Base-by-base conservation (phyloP, 192 early-diverging fungal species). In the Cetraspora pellucida region DNA sequence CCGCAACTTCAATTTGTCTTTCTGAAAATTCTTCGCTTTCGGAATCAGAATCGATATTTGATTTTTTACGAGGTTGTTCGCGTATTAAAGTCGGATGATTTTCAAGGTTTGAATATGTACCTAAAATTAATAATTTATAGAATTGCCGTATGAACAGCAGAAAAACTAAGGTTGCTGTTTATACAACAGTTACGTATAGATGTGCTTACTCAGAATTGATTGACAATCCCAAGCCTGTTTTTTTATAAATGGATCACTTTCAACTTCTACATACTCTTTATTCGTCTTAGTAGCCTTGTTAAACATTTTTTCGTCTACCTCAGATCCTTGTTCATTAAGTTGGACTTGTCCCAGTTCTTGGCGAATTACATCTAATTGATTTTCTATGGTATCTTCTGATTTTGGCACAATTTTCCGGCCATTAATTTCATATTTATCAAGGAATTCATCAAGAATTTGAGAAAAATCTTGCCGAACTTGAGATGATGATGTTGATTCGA, bases 31-130 rank as follows among this genome's bases (percentile, higher is more conserved):
- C 7, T 37, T 37, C 37, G 37, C 7, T 92, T 86, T 93, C 91
- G 0, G 90, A 89, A 84, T 90, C 92, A 75, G 86, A 87, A 81
- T 89, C 88, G 72, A 93, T 88, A 59, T 84, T 86, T 79, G 94
- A 92, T 77, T 78, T 89, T 81, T 77, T 85, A 37, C 71, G 77
- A 58, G 72, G 79, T 45, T 77, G 72, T 78, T 96, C 95, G 47
- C 86, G 81, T 79, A 99, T 97, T 52, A 94, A 79, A 37, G 84
- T 82, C 6, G 97, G 96, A 70, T 94, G 93, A 81, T 99, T 97
- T 79, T 97, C 96, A 72, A 96, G 87, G 82, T 96, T 97, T 57
- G 95, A 94, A 82, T 96, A 95, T 3, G 94, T 97, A 49, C 79
- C 82, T 83, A 76, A 60, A 37, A 65, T 17, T 10, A 50, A 3